Conservation (phyloP, 169 alveolate species). For the Perkinsus marinus region DNA sequence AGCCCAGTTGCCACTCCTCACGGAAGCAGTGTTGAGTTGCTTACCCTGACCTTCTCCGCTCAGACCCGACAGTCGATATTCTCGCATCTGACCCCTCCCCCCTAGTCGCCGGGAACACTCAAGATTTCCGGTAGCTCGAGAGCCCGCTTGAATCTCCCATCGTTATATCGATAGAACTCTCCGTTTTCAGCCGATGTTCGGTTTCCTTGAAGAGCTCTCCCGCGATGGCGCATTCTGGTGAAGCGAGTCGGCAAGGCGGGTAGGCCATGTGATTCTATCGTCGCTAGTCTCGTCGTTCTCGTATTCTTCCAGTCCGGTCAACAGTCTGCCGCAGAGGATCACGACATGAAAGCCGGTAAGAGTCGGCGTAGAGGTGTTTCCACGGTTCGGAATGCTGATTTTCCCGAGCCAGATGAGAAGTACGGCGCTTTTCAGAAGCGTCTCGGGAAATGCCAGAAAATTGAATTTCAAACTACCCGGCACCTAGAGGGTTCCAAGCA, state of each 20-base stretch:
- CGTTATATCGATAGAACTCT: background rate
- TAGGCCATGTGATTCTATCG: background rate
- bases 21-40: background rate
- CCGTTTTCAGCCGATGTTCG: background rate
- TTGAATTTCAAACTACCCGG: too few relatives aligned
- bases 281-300: background rate
- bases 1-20: too few relatives aligned
- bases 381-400: background rate
- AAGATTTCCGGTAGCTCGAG: background rate
- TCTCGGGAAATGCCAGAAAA: too few relatives aligned
- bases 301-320: background rate
- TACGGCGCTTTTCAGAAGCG: background rate
- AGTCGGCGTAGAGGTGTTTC: background rate
- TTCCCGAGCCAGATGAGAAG: background rate
- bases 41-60: background rate
- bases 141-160: background rate
- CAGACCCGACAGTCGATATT: background rate
- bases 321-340: background rate
- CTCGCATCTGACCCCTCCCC: background rate
- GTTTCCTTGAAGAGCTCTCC: background rate
- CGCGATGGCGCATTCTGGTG: background rate
- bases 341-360: background rate
- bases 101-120: background rate
- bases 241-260: background rate
- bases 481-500: too few relatives aligned